Base-by-base conservation (phyloP, 306 rosid species). In the Dryas alaskensis region DNA sequence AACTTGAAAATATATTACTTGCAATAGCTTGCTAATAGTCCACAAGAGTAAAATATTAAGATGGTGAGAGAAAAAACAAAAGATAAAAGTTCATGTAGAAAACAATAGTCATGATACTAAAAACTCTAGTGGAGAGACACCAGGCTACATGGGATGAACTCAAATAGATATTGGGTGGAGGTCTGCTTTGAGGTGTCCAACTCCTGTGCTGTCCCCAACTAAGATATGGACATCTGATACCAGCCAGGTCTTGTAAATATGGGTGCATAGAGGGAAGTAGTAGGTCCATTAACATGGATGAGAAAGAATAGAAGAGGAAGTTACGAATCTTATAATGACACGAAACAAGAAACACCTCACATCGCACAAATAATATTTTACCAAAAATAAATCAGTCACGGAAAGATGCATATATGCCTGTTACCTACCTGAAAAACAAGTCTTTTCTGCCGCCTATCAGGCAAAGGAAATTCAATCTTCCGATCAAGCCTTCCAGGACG, bases 401-500 rank as follows among this genome's bases (percentile, higher is more conserved):
- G 67, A 31, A 70, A 70, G 19, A 61, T 40, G 25, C 6, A 14
- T 14, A 16, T 39, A 66, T 44, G 25, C 40, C 42, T 27, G 78
- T 72, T 52, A 73, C 82, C 81, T 83, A 81, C 99, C 92, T 95
- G 99, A 82, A 95, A 95, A 76, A 95, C 99, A 83, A 95, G 98
- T 81, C 99, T 86, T 81, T 95, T 95, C 76, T 95, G 99, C 63
- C 98, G 85, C 77, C 99, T 90, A 73, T 95, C 99, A 16, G 99
- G 99, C 77, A 92, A 82, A 58, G 99, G 99, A 79, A 95, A 95
- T 81, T 95, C 99, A 61, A 95, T 95, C 82, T 95, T 95, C 11
- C 99, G 85, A 75, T 95, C 99, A 65, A 95, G 98, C 75, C 99
- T 87, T 80, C 99, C 99, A 58, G 99, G 99, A 83, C 99, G 99